Evolutionary conservation across 495 filamentous ascomycete species (phyloP), one percentile per base, ranked within the genome.

Genomic region (Podospora appendiculata): DNA sequence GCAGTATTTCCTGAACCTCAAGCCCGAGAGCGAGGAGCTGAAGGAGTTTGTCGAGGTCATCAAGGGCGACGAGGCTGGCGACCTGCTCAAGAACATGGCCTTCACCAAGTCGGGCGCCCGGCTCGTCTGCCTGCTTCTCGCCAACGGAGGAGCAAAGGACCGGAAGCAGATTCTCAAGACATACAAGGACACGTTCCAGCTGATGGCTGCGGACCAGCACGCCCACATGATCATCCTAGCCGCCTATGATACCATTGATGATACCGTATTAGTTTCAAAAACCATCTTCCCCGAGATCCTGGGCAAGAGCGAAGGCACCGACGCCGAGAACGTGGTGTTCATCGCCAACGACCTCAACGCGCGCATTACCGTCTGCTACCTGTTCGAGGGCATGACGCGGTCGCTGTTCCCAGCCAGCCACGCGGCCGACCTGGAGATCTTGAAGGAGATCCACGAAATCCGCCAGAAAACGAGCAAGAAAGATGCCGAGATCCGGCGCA

Each of bases 51-150:
- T 96, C 45, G 92, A 97, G 62, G 71, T 94, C 46, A 73, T 97
- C 57, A 95, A 93, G 72, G 84, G 86, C 38, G 92, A 96, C 53
- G 90, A 92, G 60, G 86, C 87, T 49, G 86, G 88, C 41, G 89
- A 95, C 65, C 69, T 95, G 47, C 79, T 91, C 41, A 91, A 94
- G 74, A 96, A 96, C 62, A 78, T 99, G 68, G 91, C 90, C 17
- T 99, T 97, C 75, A 96, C 94, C 19, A 86, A 83, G 57, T 87
- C 89, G 3, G 94, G 94, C 11, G 81, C 90, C 32, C 79, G 86
- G 32, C 71, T 99, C 33, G 88, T 90, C 43, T 91, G 82, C 60
- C 72, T 93, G 32, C 79, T 85, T 19, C 70, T 99, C 33, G 89
- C 94, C 16, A 78, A 93, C 57, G 86, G 88, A 45, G 85, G 71